These are phyloP conservation scores for Pseudogymnoascus sp. DNA, from an alignment of 2,329 filamentous ascomycete species.

Conservation along the genomic window DNA sequence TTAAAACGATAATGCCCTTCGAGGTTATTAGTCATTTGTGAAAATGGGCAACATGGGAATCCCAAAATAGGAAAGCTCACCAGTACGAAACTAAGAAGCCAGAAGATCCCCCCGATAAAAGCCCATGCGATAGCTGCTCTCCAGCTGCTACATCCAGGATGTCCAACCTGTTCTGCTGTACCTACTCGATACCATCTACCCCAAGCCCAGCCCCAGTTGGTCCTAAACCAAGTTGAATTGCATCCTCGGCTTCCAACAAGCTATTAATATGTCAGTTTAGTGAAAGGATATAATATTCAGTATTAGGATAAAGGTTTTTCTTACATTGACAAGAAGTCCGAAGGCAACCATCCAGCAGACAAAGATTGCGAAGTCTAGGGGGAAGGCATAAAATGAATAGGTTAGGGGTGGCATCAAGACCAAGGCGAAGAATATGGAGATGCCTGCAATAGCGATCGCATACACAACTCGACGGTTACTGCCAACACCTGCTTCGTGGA, in stretches of 20 bases:
- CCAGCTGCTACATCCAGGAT: constrained; percentile 3
- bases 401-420: constrained; percentile 10
- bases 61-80: background rate
- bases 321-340: constrained; percentile 7
- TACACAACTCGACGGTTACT: constrained; percentile 2
- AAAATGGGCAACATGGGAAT: background rate
- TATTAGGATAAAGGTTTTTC: background rate
- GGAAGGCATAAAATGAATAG: constrained; percentile 9
- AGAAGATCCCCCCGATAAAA: constrained; percentile 10
- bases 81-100: constrained; percentile 9
- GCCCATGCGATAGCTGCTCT: constrained; percentile 1
- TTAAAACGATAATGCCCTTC: background rate
- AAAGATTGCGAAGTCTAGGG: constrained; percentile 8
- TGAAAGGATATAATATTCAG: background rate
- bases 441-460: constrained; percentile 6
- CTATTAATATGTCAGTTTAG: constrained; percentile 4
- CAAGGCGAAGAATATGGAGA: constrained; percentile 2
- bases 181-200: constrained; percentile 5
- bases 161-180: no score
- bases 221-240: constrained; percentile 7
- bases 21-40: background rate
- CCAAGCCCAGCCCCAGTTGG: constrained; percentile 10
- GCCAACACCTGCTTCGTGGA: background rate
- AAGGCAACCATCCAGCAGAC: constrained; percentile 11
- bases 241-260: constrained; percentile 9